Base-by-base conservation (phyloP, 2,329 filamentous ascomycete genomes). In the Emergomyces orientalis region DNA sequence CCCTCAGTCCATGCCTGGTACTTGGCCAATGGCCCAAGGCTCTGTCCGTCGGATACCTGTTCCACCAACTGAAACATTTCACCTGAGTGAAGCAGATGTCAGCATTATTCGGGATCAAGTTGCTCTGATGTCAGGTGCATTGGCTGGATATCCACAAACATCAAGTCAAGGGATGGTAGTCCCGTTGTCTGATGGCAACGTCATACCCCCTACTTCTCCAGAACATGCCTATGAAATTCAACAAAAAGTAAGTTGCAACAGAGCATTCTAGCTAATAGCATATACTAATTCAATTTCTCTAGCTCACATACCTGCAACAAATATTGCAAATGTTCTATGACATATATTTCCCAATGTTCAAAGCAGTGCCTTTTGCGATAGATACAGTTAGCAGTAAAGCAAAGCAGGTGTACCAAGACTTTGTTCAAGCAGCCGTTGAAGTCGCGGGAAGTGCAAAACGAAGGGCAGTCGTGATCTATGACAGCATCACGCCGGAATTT, bases 121-220 rank as follows among this genome's bases (percentile, higher is more conserved):
- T 45, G 60, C 60, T 17, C 27, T 55, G 25, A 61, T 61, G 60
- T 41, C 60, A 5, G 60, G 60, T 30, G 60, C 32, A 27, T 32
- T 51, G 43, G 45, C 49, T 37, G 59, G 34, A 37, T 25, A n/a
- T 19, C 34, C n/a, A 39, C 59, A 19, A 9, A 54, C 45, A 19
- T 54, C 43, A 11, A n/a, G n/a, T 39, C 59, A 25, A 34, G 59
- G 59, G 17, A 60, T 39, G 45, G 30, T 52, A 32, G 45, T 51
- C 11, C 59, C 30, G 11, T 13, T 41, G 14, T 27, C 43, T 19
- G 45, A 60, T 34, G 32, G 59, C 22, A 25, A 17, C 11, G 59
- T 30, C 14, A 34, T 59, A 39, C 54, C 32, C 13, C 54, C 32
- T 9, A 41, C 11, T 22, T 56, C 34, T 47, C 55, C 55, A 13